Conservation (phyloP, 23 red algal species). For the Gracilaria domingensis region DNA sequence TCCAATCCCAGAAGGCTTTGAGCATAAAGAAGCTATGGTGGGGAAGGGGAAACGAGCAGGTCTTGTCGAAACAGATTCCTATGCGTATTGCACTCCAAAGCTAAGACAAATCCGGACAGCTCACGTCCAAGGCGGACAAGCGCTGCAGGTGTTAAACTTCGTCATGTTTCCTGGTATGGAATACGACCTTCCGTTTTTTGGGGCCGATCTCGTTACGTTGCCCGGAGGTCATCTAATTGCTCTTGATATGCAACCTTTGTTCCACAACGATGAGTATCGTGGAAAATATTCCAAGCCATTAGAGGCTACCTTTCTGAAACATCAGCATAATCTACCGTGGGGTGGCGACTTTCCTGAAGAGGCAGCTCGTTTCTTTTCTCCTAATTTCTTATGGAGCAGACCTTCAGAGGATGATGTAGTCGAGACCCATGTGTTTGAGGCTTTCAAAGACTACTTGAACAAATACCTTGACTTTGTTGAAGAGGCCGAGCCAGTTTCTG, state of each 20-base stretch:
- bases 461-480: conserved; percentile 83
- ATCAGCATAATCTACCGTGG: conserved; percentile 81
- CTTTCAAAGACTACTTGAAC: conserved; percentile 96
- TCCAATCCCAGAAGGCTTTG: conserved; percentile 88
- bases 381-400: conserved; percentile 87
- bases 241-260: conserved; percentile 97
- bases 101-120: conserved; percentile 93
- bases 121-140: conserved; percentile 86
- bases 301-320: conserved; percentile 63
- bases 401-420: conserved; percentile 79
- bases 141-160: conserved; percentile 96
- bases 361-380: conserved; percentile 87
- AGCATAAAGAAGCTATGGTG: conserved; percentile 86
- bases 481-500: conserved; percentile 63
- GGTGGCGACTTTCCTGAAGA: conserved; percentile 95
- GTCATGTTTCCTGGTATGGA: conserved; percentile 92
- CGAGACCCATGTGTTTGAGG: conserved; percentile 80
- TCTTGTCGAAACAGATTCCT: conserved; percentile 75
- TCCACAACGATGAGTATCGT: conserved; percentile 85
- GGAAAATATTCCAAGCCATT: conserved; percentile 64
- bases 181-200: conserved; percentile 94
- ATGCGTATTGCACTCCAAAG: conserved; percentile 87
- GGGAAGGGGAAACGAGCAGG: conserved; percentile 89
- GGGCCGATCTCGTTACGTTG: conserved; percentile 94
- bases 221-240: conserved; percentile 97